Conservation (phyloP, 441 rosid genomes). For the Croton laevigatus region DNA sequence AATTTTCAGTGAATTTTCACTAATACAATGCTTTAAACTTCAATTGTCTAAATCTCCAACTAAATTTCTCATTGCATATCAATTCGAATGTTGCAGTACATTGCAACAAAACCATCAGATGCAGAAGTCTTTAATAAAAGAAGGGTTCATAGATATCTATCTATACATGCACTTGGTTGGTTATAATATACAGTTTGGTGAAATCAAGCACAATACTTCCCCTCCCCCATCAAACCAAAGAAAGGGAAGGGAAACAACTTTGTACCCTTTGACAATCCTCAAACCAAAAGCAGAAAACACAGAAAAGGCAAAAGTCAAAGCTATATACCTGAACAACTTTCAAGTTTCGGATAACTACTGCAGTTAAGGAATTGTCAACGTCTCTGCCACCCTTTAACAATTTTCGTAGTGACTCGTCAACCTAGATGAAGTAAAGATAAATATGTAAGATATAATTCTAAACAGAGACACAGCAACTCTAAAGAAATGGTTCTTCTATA, state of each 20-base stretch:
- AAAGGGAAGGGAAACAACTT: not conserved
- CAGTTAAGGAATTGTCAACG: slow-evolving; percentile 63
- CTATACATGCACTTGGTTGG: not conserved
- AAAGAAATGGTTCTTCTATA: not conserved
- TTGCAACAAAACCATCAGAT: not conserved
- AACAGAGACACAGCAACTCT: slow-evolving; percentile 8
- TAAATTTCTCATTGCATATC: not conserved
- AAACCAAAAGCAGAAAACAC: slow-evolving; percentile 15
- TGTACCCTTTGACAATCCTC: slow-evolving; percentile 11
- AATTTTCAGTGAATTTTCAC: not conserved
- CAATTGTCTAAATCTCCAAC: not conserved
- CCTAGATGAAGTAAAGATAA: slow-evolving; percentile 42
- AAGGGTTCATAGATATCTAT: not conserved
- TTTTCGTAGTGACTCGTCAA: slow-evolving; percentile 53
- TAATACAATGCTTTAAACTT: not conserved
- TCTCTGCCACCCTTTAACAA: slow-evolving; percentile 69
- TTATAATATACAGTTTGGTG: slow-evolving; percentile 2
- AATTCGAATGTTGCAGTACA: not conserved
- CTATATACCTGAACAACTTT: slow-evolving; percentile 65
- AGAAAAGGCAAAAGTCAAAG: slow-evolving; percentile 23
- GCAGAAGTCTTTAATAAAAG: not conserved
- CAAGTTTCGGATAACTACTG: slow-evolving; percentile 73
- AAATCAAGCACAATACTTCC: slow-evolving; percentile 11
- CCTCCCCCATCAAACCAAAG: not conserved
- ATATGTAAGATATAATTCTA: slow-evolving; percentile 23